Evolutionary conservation across 257 asterid species (phyloP), one percentile per base, ranked within the genome.

Genomic region (Agastache rugosa): DNA sequence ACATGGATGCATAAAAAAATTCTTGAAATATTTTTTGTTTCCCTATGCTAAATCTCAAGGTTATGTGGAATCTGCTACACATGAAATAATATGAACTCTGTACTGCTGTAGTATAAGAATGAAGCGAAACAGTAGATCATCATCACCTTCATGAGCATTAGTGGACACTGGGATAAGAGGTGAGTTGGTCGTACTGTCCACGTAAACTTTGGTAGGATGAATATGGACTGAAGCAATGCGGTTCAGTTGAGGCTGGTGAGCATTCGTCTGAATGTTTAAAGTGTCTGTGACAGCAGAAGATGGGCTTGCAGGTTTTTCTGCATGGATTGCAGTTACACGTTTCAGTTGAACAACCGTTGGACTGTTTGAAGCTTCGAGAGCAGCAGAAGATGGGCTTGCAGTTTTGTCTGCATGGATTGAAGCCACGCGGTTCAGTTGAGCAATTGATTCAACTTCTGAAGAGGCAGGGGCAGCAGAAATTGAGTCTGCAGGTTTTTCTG

Each of bases 131-230:
- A 34, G 31, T 41, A 29, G 7, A 12, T 87, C 82, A 91, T 96
- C 93, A 12, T 87, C 84, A 91, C 97, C 93, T 84, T 86, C 88
- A 20, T 67, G 77, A 51, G 82, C 77, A 78, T 71, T 77, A 73
- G 82, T 75, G 59, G 90, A 83, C 25, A 79, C 37, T 6, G 96
- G 90, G 73, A 87, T 51, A 27, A 22, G 63, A 9, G 85, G 90
- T 0, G 93, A 83, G 62, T 80, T 71, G 78, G 67, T 77, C 72
- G 86, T 80, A 53, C 65, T 75, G 72, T 45, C 80, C 47, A 41
- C 63, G 50, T 50, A 53, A 37, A 62, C 50, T 39, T 75, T 83
- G 17, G 62, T 80, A 35, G 78, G 83, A 71, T 15, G 70, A 70
- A 63, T 39, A 44, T 59, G 82, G 41, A 61, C 48, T 35, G 86